Percentiles rank a stretch among this genome's conserved stretches.
These are phyloP conservation scores for Fusarium camptoceras DNA, from an alignment of 2,329 filamentous ascomycete genomes.

Conservation along the genomic window DNA sequence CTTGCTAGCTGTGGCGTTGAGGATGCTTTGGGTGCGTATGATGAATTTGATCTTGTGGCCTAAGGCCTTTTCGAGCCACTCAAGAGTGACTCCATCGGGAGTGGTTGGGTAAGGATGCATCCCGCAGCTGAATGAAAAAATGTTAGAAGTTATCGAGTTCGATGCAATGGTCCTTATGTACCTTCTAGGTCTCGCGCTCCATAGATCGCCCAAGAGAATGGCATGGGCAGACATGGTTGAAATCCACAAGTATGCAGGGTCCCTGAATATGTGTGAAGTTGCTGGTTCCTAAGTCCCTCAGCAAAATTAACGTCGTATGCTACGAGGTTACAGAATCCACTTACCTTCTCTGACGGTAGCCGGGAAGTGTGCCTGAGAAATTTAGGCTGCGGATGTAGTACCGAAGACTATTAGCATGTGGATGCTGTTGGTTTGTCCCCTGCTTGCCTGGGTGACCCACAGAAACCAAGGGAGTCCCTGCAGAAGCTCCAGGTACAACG, in stretches of 20 bases:
- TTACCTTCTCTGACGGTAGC: no score
- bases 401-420: background rate
- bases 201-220: no score
- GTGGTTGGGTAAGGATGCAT: background rate
- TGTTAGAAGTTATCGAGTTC: background rate
- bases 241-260: no score
- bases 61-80: background rate
- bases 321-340: background rate
- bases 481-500: no score
- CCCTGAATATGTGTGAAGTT: background rate
- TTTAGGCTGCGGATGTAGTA: background rate
- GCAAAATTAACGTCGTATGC: background rate
- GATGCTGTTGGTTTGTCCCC: background rate
- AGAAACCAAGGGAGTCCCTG: no score
- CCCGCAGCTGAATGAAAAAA: no score
- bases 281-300: constrained; percentile 1
- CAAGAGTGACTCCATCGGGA: background rate
- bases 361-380: background rate
- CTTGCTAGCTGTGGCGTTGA: constrained; percentile 9
- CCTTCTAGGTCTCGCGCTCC: background rate
- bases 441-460: no score
- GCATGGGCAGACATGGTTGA: no score
- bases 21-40: background rate
- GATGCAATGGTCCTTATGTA: background rate
- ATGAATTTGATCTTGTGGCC: background rate